Evolutionary conservation across 1,284 basidiomycete genomes (phyloP).

Genomic region (Ceratobasidium sp.): DNA sequence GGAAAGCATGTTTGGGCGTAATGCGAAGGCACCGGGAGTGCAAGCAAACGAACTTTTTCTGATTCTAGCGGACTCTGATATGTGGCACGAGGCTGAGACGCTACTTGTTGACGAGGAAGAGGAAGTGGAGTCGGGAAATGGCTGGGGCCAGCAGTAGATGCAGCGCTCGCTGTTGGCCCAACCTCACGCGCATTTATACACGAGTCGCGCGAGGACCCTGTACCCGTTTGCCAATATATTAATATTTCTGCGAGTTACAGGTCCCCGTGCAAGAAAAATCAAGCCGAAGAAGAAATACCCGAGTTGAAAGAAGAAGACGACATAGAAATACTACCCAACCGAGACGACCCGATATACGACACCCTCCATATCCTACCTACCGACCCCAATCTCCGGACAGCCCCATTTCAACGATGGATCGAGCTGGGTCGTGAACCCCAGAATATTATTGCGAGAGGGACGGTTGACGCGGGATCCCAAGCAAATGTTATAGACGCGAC

Average conservation of each 20-base stretch:
- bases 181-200: constrained; percentile 6
- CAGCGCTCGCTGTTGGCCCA: neutral
- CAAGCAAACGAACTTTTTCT: neutral
- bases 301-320: too few relatives aligned
- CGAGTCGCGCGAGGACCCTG: constrained; percentile 6
- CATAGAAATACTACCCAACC: neutral
- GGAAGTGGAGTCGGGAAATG: constrained; percentile 1
- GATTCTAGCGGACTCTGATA: neutral
- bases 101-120: neutral
- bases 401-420: neutral
- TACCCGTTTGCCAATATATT: neutral
- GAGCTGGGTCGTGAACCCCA: neutral
- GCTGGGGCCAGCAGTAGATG: neutral
- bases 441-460: neutral
- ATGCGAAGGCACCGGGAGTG: neutral
- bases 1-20: too few relatives aligned
- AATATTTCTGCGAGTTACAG: neutral
- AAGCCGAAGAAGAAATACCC: too few relatives aligned
- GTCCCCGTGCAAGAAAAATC: neutral
- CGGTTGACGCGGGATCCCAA: constrained; percentile 55
- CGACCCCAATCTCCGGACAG: neutral
- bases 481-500: constrained; percentile 52
- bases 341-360: neutral
- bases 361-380: neutral
- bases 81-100: neutral